These are phyloP conservation scores for Trichophyton verrucosum DNA, from an alignment of 2,329 filamentous ascomycete species.

Conservation along the genomic window DNA sequence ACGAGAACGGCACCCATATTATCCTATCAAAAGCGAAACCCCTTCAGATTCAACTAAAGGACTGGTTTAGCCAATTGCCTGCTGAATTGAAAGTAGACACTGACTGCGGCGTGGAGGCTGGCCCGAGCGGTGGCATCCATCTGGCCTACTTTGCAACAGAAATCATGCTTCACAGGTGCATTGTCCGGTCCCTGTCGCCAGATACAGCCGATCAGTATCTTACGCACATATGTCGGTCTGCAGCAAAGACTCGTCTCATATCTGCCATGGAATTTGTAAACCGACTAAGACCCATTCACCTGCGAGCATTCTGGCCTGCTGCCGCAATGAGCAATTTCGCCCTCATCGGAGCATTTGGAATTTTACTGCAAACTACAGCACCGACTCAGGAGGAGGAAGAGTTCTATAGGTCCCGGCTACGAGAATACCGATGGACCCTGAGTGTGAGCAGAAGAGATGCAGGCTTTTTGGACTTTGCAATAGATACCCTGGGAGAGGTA, in stretches of 20 bases:
- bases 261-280: conserved; percentile 97
- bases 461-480: conserved; percentile 47
- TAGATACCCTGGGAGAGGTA: conserved; percentile 63
- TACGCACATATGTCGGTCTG: conserved; percentile 81
- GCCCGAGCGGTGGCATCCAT: conserved; percentile 59
- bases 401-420: conserved; percentile 74
- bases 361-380: conserved; percentile 76
- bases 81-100: conserved; percentile 39
- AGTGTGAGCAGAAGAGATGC: conserved; percentile 68
- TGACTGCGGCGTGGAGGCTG: conserved; percentile 24
- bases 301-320: conserved; percentile 71
- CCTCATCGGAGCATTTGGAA: conserved; percentile 86
- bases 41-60: conserved; percentile 40
- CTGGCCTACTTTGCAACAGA: conserved; percentile 88
- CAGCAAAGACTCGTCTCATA: conserved; percentile 85
- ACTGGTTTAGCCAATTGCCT: conserved; percentile 42
- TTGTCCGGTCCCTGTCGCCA: conserved; percentile 62
- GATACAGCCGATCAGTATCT: conserved; percentile 61
- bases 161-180: conserved; percentile 82
- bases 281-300: conserved; percentile 69
- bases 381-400: conserved; percentile 79
- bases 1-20: conserved; percentile 36
- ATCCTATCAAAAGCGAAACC: conserved; percentile 43
- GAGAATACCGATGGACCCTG: conserved; percentile 89
- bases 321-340: conserved; percentile 60